Conservation (phyloP, 1,284 basidiomycete species). For the Trametes versicolor region DNA sequence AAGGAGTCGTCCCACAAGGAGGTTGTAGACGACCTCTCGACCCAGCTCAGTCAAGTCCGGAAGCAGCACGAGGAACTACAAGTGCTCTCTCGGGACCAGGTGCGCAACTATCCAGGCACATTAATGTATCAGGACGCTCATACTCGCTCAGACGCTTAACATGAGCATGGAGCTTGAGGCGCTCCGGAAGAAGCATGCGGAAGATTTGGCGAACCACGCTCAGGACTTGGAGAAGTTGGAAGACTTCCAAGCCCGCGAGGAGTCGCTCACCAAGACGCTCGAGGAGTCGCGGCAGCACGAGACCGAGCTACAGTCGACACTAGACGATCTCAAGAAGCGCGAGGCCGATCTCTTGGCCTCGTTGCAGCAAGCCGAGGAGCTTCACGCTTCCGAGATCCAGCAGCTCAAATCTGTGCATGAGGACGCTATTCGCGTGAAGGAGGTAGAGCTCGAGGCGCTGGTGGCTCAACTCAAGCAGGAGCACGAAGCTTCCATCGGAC, state of each 20-base stretch:
- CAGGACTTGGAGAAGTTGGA: slow-evolving; percentile 51
- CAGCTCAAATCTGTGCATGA: slow-evolving; percentile 64
- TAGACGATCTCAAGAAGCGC: slow-evolving; percentile 65
- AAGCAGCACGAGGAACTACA: slow-evolving; percentile 84
- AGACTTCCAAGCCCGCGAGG: slow-evolving; percentile 64
- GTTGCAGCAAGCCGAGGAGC: slow-evolving; percentile 58
- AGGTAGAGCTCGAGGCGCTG: slow-evolving; percentile 59
- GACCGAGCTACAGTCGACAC: slow-evolving; percentile 36
- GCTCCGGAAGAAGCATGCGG: slow-evolving; percentile 69
- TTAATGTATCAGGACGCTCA: neutral
- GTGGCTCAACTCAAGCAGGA: slow-evolving; percentile 55
- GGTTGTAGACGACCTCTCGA: slow-evolving; percentile 73
- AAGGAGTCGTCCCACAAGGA: slow-evolving; percentile 91
- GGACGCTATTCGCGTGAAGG: slow-evolving; percentile 60
- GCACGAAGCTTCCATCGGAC: slow-evolving; percentile 46
- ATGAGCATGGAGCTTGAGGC: slow-evolving; percentile 88
- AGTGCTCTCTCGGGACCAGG: slow-evolving; percentile 84
- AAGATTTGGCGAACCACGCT: slow-evolving; percentile 52
- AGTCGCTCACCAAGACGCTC: slow-evolving; percentile 59
- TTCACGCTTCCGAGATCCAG: slow-evolving; percentile 55
- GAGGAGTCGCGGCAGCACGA: slow-evolving; percentile 53
- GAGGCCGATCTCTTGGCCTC: slow-evolving; percentile 63
- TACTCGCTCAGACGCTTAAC: slow-evolving; percentile 68
- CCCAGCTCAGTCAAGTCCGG: slow-evolving; percentile 73
- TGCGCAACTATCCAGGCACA: slow-evolving; percentile 42